phyloP scores from a whole-genome alignment of 257 asterid genomes.

The Thymus mandschuricus region DNA sequence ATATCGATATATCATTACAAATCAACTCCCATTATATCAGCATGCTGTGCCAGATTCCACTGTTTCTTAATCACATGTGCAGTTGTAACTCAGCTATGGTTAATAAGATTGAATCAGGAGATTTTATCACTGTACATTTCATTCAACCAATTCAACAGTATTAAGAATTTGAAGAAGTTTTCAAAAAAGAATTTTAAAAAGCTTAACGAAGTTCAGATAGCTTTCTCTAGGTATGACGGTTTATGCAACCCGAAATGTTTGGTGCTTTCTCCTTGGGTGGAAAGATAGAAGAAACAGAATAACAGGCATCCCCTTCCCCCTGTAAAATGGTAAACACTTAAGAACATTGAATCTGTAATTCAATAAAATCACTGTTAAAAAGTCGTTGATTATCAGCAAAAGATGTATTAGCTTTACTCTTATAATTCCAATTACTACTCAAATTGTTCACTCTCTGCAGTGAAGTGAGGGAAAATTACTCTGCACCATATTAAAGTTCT shows the following conservation, averaged over 20 bases:
- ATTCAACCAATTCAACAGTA: constrained; percentile 16
- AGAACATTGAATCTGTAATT: constrained; percentile 15
- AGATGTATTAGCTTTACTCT: neutral
- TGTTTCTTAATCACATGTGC: neutral
- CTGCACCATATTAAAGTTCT: neutral
- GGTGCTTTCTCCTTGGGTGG: neutral
- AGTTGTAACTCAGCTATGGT: constrained; percentile 8
- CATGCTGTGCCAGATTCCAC: too few species aligned
- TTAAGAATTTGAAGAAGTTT: neutral
- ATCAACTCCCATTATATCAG: constrained; percentile 3
- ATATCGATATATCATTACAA: constrained; percentile 11
- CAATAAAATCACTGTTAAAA: neutral
- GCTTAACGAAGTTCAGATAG: neutral
- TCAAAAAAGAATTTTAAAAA: neutral
- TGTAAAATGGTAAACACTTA: neutral
- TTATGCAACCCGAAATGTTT: neutral
- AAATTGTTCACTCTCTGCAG: neutral
- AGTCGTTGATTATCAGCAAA: neutral
- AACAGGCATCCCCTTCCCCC: neutral
- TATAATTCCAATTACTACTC: neutral
- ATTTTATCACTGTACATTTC: constrained; percentile 15
- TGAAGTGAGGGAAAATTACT: constrained; percentile 4
- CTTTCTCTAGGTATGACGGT: constrained; percentile 16
- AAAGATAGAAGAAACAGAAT: neutral
- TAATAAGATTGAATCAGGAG: neutral